Base-by-base conservation (phyloP, 306 rosid species). In the Albizia julibrissin region DNA sequence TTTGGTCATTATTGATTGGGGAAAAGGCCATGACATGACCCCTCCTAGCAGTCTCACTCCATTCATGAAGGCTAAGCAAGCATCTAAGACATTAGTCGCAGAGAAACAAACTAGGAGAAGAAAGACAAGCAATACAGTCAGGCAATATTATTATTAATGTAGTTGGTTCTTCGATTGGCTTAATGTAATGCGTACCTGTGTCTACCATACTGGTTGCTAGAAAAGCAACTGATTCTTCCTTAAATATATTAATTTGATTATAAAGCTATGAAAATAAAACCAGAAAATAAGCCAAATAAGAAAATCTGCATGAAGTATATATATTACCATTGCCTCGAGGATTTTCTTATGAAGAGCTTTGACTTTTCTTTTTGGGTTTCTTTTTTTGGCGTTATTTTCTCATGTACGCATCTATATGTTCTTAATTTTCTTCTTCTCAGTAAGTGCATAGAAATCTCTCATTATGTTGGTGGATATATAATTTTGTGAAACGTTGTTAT, bases 331-430 rank as follows among this genome's bases (percentile, higher is more conserved):
- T 37, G 76, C 58, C 47, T 39, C 47, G 65, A 61, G 43, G 39
- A 78, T 49, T 71, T 50, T 37, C 61, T 74, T 21, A 74, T 54
- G 64, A n/a, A 79, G 24, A 69, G 5, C 75, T 71, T 10, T 27
- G 15, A 1, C 43, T 3, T 26, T 62, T 46, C 58, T 9, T 19
- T 18, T 44, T 44, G 3, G 5, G 15, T 10, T 18, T 61, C n/a
- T n/a, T 59, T 47, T 56, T 50, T 6, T 21, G 8, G 15, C 22
- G 66, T n/a, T 49, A 46, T 21, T 64, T 56, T 6, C 15, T 1
- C 5, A 69, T 3, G 18, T 70, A 54, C 44, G 58, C 14, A 6
- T 21, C 34, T 44, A 3, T 44, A 44, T 47, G 19, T 15, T 67
- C 40, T 69, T 19, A 19, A 19, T 82, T 70, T 73, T 69, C 37